phyloP scores from a whole-genome alignment of 164 flowering plant genomes.

The Hamamelis virginiana region DNA sequence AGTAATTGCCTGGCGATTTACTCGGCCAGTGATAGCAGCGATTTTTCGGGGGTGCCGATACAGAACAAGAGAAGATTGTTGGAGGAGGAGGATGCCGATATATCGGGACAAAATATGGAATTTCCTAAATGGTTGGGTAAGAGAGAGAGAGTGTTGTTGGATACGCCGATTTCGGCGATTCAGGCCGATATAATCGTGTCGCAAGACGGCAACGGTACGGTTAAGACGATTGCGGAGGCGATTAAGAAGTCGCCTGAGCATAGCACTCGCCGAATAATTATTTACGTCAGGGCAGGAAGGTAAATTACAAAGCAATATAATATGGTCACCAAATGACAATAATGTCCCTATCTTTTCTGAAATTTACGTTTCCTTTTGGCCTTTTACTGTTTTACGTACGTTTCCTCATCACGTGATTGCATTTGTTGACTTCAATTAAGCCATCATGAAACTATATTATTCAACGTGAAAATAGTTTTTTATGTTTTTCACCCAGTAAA shows the following conservation, averaged over 20 bases:
- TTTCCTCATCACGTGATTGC: too few relatives aligned
- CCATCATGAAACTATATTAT: background rate
- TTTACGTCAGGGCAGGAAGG: slow-evolving; percentile 87
- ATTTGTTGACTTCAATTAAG: background rate
- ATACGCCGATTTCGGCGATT: slow-evolving; percentile 39
- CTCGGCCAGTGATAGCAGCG: slow-evolving; percentile 33
- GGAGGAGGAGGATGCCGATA: slow-evolving; percentile 13
- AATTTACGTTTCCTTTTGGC: too few relatives aligned
- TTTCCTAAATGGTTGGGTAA: slow-evolving; percentile 62
- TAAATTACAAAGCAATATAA: slow-evolving; percentile 35
- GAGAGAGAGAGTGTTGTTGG: slow-evolving; percentile 50
- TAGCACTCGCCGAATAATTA: slow-evolving; percentile 55
- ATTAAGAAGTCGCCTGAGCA: slow-evolving; percentile 72
- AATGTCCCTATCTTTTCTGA: too few relatives aligned
- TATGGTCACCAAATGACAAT: too few relatives aligned
- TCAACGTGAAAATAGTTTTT: too few relatives aligned
- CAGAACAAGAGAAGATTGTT: slow-evolving; percentile 57
- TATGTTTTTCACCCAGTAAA: too few relatives aligned
- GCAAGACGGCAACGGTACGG: slow-evolving; percentile 66
- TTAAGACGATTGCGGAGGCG: slow-evolving; percentile 64
- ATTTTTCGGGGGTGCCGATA: slow-evolving; percentile 73
- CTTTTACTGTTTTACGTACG: too few relatives aligned
- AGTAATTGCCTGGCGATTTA: slow-evolving; percentile 78
- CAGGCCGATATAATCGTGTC: slow-evolving; percentile 73
- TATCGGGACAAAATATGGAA: slow-evolving; percentile 11